These are phyloP conservation scores for Sugiyamaella castrensis DNA, from an alignment of 1,139 yeast species.

Conservation along the genomic window DNA sequence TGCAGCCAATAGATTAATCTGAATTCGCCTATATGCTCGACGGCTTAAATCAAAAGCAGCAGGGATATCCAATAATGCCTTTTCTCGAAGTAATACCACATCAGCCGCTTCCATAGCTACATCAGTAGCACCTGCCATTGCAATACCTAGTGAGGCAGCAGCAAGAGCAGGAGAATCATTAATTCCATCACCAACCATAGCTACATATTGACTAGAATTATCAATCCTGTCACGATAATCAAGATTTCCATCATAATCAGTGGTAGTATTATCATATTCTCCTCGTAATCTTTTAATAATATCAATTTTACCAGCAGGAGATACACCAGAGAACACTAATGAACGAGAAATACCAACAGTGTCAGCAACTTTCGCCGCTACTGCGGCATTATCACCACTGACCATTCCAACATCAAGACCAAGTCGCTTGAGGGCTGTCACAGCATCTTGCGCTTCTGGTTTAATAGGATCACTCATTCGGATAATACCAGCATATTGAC, in stretches of 20 bases:
- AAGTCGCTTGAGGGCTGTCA: constrained; percentile 51
- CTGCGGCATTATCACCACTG: constrained; percentile 74
- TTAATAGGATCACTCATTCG: constrained; percentile 70
- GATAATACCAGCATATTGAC: constrained; percentile 57
- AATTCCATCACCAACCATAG: constrained; percentile 95
- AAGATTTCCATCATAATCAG: neutral
- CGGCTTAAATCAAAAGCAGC: constrained; percentile 72
- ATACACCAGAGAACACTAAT: constrained; percentile 71
- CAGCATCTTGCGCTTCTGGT: constrained; percentile 58
- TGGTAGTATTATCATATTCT: constrained; percentile 23
- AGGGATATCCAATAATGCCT: constrained; percentile 61
- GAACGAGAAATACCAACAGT: constrained; percentile 62
- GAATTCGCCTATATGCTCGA: constrained; percentile 70
- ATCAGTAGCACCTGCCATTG: constrained; percentile 89
- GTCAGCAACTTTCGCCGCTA: constrained; percentile 64
- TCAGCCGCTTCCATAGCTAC: constrained; percentile 97
- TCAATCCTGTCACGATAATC: neutral
- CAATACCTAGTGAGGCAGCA: constrained; percentile 83
- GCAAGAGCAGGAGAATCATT: constrained; percentile 96
- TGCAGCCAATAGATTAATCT: constrained; percentile 82
- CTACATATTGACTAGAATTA: constrained; percentile 43
- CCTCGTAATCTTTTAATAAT: constrained; percentile 59
- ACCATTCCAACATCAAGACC: constrained; percentile 80
- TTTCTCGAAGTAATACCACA: constrained; percentile 56
- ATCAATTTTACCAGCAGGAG: constrained; percentile 74